Evolutionary conservation across 768 basidiomycete genomes (phyloP), one percentile per base, ranked within the genome.

Genomic region (Leccinum pellstonianum): DNA sequence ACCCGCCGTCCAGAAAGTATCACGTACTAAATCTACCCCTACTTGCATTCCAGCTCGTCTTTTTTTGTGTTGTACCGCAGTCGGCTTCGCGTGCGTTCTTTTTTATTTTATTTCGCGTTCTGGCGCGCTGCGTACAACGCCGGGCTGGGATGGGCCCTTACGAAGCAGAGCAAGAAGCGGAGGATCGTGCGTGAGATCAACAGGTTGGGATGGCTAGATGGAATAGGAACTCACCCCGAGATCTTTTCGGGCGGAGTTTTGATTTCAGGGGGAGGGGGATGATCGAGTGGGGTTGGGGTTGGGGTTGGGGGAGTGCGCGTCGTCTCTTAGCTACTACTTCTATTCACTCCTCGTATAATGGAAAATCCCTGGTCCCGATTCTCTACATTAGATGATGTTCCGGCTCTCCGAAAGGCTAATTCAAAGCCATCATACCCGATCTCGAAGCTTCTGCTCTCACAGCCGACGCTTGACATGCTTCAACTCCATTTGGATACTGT

Each of bases 61-160:
- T 95, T 6, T 97, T 88, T 75, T 78, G 78, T 57, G 48, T 79
- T 7, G 75, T 94, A 21, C 84, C 93, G 0, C 84, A 82, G 7
- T 66, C 75, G 0, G 72, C 76, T 3, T 72, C 85, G 0, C 81
- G 79, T 54, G 56, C 81, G 8, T 90, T 98, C 75, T 98, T 98
- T 98, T 79, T 75, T 95, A 23, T 58, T 90, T 60, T 96, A 95
- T 74, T 98, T 99, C 68, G 86, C 86, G 8, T 92, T 98, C 73
- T 99, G 95, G 94, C 80, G 97, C 3, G 81, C 83, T 4, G 88
- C 91, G 10, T 98, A 98, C 70, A 92, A 98, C 73, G 88, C 83
- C 35, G 96, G 96, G 1, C 83, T 99, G 50, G 97, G 95, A 0
- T 97, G 90, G 87, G 84, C 98, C 12, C 79, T 99, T 59, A 93